A percentile compares a stretch with the other conserved stretches of the same genome.
Conservation (phyloP, 495 filamentous ascomycete genomes). For the Hamigera avellanea region DNA sequence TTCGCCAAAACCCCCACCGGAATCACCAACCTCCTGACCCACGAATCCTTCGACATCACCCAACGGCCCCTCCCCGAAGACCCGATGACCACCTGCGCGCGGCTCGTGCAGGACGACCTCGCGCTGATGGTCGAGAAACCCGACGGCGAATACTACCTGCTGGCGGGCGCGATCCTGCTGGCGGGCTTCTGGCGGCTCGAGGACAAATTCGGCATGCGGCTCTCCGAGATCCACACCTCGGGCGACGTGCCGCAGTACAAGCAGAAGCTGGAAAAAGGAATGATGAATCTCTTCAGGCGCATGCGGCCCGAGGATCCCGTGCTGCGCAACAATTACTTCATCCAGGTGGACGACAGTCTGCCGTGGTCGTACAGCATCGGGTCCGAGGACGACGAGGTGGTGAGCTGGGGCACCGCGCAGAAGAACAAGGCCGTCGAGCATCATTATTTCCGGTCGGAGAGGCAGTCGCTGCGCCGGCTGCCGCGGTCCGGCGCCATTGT, state of each 20-base stretch:
- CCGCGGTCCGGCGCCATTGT: slow-evolving; percentile 66
- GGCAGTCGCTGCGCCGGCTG: slow-evolving; percentile 64
- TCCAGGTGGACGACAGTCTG: slow-evolving; percentile 64
- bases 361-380: slow-evolving; percentile 69
- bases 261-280: slow-evolving; percentile 70
- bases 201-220: slow-evolving; percentile 76
- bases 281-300: slow-evolving; percentile 67
- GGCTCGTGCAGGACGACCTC: slow-evolving; percentile 75
- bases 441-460: slow-evolving; percentile 70
- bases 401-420: slow-evolving; percentile 66
- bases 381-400: slow-evolving; percentile 49
- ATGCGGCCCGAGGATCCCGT: slow-evolving; percentile 55
- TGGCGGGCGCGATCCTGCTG: slow-evolving; percentile 68
- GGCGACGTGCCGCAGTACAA: slow-evolving; percentile 71
- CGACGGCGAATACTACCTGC: slow-evolving; percentile 77
- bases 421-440: slow-evolving; percentile 65
- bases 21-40: slow-evolving; percentile 59
- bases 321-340: slow-evolving; percentile 61
- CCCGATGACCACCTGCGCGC: slow-evolving; percentile 64
- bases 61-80: slow-evolving; percentile 62
- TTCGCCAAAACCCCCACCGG: slow-evolving; percentile 54
- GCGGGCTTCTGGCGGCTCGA: slow-evolving; percentile 79
- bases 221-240: slow-evolving; percentile 74
- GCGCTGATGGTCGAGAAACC: slow-evolving; percentile 73
- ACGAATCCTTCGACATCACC: slow-evolving; percentile 61